Percentiles rank a stretch among this genome's conserved stretches.
phyloP scores from a whole-genome alignment of 1,284 basidiomycete species.

The Cryptococcus wingfieldii region DNA sequence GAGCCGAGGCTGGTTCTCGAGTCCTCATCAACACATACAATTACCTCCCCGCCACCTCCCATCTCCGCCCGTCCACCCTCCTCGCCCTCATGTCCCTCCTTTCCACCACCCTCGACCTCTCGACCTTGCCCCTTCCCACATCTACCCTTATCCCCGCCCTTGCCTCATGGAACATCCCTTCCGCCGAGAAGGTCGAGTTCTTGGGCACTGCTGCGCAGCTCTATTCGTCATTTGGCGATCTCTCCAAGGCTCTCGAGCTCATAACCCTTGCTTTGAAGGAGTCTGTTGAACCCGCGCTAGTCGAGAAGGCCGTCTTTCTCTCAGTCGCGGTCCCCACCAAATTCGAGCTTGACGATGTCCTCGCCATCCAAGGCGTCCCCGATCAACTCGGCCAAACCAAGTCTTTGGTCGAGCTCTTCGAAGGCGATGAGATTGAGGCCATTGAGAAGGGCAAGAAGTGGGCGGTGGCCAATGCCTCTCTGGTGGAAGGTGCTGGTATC shows the following conservation, averaged over 20 bases:
- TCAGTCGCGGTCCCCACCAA: constrained; percentile 66
- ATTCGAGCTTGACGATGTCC: constrained; percentile 77
- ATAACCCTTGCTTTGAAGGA: constrained; percentile 56
- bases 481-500: constrained; percentile 58
- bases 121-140: constrained; percentile 62
- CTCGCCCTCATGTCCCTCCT: constrained; percentile 64
- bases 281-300: constrained; percentile 31
- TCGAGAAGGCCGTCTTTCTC: constrained; percentile 46
- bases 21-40: constrained; percentile 82
- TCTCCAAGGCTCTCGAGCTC: constrained; percentile 49
- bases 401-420: constrained; percentile 48
- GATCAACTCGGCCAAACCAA: constrained; percentile 31
- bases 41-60: constrained; percentile 67
- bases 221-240: constrained; percentile 58
- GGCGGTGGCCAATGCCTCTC: constrained; percentile 56
- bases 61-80: constrained; percentile 60
- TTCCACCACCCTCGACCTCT: constrained; percentile 61
- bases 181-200: constrained; percentile 65
- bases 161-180: constrained; percentile 67
- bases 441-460: constrained; percentile 65
- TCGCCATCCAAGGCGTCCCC: constrained; percentile 46
- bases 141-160: constrained; percentile 68
- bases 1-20: constrained; percentile 40
- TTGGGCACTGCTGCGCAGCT: constrained; percentile 65
- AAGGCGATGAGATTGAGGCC: constrained; percentile 66